phyloP scores from a whole-genome alignment of 495 filamentous ascomycete genomes.

The Friedmanniomyces simplex region DNA sequence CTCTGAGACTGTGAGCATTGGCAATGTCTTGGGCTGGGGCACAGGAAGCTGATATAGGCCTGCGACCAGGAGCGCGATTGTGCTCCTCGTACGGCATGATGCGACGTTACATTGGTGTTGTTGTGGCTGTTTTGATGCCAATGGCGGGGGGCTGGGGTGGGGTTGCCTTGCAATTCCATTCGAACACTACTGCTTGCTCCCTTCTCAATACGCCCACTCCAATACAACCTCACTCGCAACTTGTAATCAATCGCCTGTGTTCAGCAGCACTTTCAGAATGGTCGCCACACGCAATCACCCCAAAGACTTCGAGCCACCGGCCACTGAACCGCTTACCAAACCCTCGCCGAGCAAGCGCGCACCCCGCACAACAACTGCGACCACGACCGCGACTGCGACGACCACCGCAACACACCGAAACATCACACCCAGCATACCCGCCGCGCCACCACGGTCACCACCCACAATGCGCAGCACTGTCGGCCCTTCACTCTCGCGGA shows the following conservation, averaged over 20 bases:
- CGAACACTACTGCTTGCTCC: no score
- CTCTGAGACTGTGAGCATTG: not conserved
- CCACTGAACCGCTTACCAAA: conserved; percentile 9
- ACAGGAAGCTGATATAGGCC: no score
- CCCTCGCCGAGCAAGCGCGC: conserved; percentile 17
- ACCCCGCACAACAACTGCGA: conserved; percentile 2
- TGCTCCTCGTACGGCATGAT: no score
- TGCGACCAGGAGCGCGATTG: no score
- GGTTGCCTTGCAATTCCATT: no score
- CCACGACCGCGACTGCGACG: not conserved
- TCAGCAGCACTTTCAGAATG: not conserved
- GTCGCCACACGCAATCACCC: conserved; percentile 28
- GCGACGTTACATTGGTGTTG: no score
- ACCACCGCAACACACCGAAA: not conserved
- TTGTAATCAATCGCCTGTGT: no score
- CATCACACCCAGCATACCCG: not conserved
- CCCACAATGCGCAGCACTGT: conserved; percentile 16
- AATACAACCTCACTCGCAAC: no score
- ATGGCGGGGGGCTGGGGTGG: no score
- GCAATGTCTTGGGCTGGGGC: no score
- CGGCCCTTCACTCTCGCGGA: conserved; percentile 1
- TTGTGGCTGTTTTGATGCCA: no score
- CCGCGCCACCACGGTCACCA: not conserved
- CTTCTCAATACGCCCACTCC: no score
- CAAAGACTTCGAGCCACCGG: conserved; percentile 22